Percentiles rank a stretch among this genome's conserved stretches.
phyloP scores from a whole-genome alignment of 805 yeast genomes.

The Hanseniaspora clermontiae region DNA sequence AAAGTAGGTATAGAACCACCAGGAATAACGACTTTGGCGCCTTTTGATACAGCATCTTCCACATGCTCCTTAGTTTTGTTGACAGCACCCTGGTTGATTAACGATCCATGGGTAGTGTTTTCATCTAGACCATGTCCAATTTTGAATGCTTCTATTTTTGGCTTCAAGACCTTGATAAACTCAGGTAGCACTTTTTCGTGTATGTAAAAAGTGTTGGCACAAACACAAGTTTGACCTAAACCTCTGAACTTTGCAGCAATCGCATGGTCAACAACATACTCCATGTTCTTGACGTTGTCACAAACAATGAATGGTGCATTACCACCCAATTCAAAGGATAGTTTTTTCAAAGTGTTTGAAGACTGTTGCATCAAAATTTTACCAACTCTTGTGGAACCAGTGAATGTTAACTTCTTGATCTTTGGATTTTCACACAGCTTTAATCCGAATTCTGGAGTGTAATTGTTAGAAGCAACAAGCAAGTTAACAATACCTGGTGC shows the following conservation, averaged over 20 bases:
- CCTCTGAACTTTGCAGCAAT: slow-evolving; percentile 47
- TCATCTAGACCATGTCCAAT: slow-evolving; percentile 46
- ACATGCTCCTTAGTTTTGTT: slow-evolving; percentile 43
- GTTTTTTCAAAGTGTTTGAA: slow-evolving; percentile 44
- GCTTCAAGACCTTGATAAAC: slow-evolving; percentile 35
- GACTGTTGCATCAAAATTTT: slow-evolving; percentile 47
- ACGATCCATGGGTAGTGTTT: slow-evolving; percentile 43
- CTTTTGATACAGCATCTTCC: slow-evolving; percentile 39
- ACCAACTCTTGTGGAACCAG: slow-evolving; percentile 55
- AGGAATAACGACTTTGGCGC: slow-evolving; percentile 38
- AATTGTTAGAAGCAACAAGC: slow-evolving; percentile 34
- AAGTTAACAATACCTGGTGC: slow-evolving; percentile 48
- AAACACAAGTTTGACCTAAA: slow-evolving; percentile 55
- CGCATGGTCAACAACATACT: slow-evolving; percentile 41
- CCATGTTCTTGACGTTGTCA: slow-evolving; percentile 29
- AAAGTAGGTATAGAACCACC: slow-evolving; percentile 42
- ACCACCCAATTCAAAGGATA: slow-evolving; percentile 55
- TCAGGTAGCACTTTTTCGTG: slow-evolving; percentile 40
- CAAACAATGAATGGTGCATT: slow-evolving; percentile 55
- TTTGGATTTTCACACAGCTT: slow-evolving; percentile 37
- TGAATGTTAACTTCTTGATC: slow-evolving; percentile 47
- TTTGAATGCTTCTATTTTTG: slow-evolving; percentile 35
- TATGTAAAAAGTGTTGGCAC: slow-evolving; percentile 48
- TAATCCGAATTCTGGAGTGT: slow-evolving; percentile 42
- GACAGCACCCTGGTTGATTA: slow-evolving; percentile 41